Conservation (phyloP, 2,329 filamentous ascomycete species). For the Curvularia sp. region DNA sequence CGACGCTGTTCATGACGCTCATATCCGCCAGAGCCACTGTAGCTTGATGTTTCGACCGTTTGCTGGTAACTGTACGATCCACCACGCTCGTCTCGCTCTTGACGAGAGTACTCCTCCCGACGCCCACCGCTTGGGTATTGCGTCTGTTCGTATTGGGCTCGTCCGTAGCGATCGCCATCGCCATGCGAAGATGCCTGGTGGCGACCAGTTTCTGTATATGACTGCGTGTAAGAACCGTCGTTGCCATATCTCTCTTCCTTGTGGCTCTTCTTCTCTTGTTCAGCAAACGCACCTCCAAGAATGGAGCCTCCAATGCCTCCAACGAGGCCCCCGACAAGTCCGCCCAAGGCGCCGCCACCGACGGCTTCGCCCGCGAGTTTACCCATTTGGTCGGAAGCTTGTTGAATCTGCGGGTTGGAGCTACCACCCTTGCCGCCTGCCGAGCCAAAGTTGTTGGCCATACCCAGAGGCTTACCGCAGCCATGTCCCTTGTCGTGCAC, state of each 20-base stretch:
- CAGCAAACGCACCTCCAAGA: slow-evolving; percentile 67
- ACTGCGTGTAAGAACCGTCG: slow-evolving; percentile 68
- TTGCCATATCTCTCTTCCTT: slow-evolving; percentile 62
- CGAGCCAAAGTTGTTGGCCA: slow-evolving; percentile 66
- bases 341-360: slow-evolving; percentile 71
- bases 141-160: slow-evolving; percentile 67
- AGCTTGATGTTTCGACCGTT: slow-evolving; percentile 61
- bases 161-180: slow-evolving; percentile 62
- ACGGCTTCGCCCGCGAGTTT: slow-evolving; percentile 66
- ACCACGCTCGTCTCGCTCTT: slow-evolving; percentile 60
- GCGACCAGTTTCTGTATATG: slow-evolving; percentile 67
- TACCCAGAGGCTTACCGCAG: slow-evolving; percentile 79
- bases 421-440: slow-evolving; percentile 57
- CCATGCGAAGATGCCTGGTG: slow-evolving; percentile 48
- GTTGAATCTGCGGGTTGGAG: slow-evolving; percentile 38
- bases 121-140: slow-evolving; percentile 65
- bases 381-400: slow-evolving; percentile 52
- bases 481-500: slow-evolving; percentile 85
- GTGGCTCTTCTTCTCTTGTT: slow-evolving; percentile 62
- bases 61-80: slow-evolving; percentile 65
- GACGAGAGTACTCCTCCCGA: slow-evolving; percentile 67
- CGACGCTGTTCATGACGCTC: slow-evolving; percentile 65
- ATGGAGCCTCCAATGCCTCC: slow-evolving; percentile 65
- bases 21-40: slow-evolving; percentile 60
- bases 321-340: slow-evolving; percentile 73